phyloP scores from a whole-genome alignment of 495 filamentous ascomycete genomes.

The Talaromyces liani region DNA sequence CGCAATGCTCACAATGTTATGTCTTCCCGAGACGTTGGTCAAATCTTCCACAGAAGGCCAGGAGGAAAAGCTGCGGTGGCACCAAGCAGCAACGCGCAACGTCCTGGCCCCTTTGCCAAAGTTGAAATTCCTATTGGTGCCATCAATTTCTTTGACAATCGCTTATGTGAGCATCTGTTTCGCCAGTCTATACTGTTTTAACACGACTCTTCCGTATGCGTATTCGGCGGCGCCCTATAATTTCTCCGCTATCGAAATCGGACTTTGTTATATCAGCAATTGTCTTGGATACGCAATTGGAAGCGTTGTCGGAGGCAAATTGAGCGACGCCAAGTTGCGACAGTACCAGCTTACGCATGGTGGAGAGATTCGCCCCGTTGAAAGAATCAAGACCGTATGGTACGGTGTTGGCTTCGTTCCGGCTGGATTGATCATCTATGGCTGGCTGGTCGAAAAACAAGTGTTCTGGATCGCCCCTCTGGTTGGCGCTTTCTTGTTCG shows the following conservation, averaged over 20 bases:
- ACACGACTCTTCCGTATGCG: slow-evolving; percentile 10
- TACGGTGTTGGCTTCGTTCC: slow-evolving; percentile 10
- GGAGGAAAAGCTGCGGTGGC: not conserved
- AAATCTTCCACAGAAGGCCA: not conserved
- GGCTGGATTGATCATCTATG: slow-evolving; percentile 10
- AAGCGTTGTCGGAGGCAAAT: slow-evolving; percentile 7
- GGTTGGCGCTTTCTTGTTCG: not conserved
- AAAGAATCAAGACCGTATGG: slow-evolving; percentile 12
- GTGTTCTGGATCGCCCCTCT: slow-evolving; percentile 10
- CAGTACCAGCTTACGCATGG: not conserved
- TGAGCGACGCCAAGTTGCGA: slow-evolving; percentile 8
- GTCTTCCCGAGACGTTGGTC: slow-evolving; percentile 16
- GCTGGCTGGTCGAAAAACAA: slow-evolving; percentile 8
- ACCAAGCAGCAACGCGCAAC: not conserved
- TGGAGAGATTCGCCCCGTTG: slow-evolving; percentile 1
- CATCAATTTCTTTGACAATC: slow-evolving; percentile 6
- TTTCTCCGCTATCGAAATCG: slow-evolving; percentile 11
- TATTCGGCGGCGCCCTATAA: slow-evolving; percentile 11
- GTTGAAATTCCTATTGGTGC: not conserved
- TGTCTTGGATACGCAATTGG: slow-evolving; percentile 9
- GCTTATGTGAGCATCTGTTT: slow-evolving; percentile 11
- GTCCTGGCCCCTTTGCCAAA: slow-evolving; percentile 1
- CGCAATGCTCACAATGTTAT: slow-evolving; percentile 9
- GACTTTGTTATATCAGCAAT: slow-evolving; percentile 8
- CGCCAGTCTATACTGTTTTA: slow-evolving; percentile 9